Base-by-base conservation (phyloP, 2,329 filamentous ascomycete species). In the Coniochaeta hoffmannii region DNA sequence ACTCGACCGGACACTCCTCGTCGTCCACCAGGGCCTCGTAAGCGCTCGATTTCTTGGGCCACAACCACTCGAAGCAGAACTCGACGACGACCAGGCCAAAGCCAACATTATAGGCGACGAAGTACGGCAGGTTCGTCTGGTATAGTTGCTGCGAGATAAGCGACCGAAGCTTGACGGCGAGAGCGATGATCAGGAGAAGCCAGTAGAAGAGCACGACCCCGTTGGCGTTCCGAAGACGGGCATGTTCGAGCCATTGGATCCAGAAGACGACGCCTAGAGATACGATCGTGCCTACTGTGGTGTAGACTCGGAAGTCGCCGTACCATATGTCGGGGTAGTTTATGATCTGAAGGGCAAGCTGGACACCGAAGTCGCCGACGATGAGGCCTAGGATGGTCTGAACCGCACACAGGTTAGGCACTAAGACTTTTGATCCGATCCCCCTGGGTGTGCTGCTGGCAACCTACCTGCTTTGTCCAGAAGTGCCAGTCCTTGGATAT, bases 131-230 rank as follows among this genome's bases (percentile, higher is more conserved):
- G 61, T 83, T 81, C 44, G 78, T 76, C 56, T 75, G 68, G 68
- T 91, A 89, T 32, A 88, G 72, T 65, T 90, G 79, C 67, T 93
- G 90, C 5, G 89, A 86, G 57, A 96, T 76, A 59, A 96, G 80
- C 9, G 91, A 96, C 59, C 91, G 89, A 53, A 96, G 79, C 76
- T 96, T 96, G 66, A 96, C 81, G 9, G 81, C 81, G 61, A 89
- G 86, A 3, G 84, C 83, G 63, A 96, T 85, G 57, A 94, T 76
- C 58, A 95, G 85, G 63, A 96, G 83, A 22, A 96, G 79, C 92
- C 93, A 97, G 78, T 91, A 97, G 70, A 96, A 89, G 53, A 97
- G 78, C 2, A 89, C 90, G 24, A 96, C 88, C 12, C 89, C 91
- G 68, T 96, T 96, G 30, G 92, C 85, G 63, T 93, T 87, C 55